Conservation (phyloP, 805 yeast species). For the Pichia rugopelliculosa region DNA sequence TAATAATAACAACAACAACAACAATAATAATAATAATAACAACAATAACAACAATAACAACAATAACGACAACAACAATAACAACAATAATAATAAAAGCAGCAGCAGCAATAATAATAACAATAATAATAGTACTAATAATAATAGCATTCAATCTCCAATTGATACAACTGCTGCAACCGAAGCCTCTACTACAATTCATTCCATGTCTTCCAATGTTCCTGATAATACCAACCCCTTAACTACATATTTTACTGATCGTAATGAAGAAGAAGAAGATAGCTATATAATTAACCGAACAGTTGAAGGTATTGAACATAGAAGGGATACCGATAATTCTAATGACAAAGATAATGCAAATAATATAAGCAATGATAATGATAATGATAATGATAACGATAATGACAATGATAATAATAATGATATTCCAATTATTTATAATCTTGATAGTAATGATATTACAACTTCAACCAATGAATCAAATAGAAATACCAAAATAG, state of each 20-base stretch:
- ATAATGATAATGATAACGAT: background rate
- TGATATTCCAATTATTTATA: background rate
- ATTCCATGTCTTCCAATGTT: background rate
- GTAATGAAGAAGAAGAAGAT: background rate
- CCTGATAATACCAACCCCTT: background rate
- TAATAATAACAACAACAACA: no score
- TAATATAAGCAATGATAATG: background rate
- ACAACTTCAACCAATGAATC: conserved; percentile 3
- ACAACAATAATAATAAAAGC: no score
- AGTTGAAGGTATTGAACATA: background rate
- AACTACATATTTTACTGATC: background rate
- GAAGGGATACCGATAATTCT: background rate
- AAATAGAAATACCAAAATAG: conserved; percentile 5
- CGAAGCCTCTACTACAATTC: background rate
- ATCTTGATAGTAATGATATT: background rate
- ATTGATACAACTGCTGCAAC: conserved; percentile 5
- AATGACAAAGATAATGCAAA: background rate
- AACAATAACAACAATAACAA: no score
- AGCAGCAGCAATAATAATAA: background rate
- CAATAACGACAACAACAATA: no score
- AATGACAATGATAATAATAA: background rate
- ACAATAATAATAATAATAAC: no score
- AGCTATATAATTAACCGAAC: background rate
- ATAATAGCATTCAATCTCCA: background rate
- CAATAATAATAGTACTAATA: background rate